Base-by-base conservation (phyloP, 768 basidiomycete species). In the Krasilnikovozyma curviuscula region DNA sequence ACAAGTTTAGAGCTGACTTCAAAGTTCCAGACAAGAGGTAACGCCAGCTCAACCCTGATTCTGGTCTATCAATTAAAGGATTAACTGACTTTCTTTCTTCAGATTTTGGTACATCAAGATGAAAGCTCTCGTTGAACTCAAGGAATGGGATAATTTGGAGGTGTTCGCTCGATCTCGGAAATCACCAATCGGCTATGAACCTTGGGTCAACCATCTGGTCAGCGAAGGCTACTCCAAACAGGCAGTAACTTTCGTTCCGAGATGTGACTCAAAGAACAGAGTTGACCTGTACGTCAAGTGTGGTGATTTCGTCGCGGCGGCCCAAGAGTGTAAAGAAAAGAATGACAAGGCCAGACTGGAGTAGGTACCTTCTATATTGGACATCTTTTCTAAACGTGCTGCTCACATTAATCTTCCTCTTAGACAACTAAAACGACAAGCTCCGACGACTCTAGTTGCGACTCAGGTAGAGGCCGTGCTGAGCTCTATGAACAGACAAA, bases 101-200 rank as follows among this genome's bases (percentile, higher is more conserved):
- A 93, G 89, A 40, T 97, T 85, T 66, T 97, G 88, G 88, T 81
- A 85, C 66, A 59, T 85, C 55, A 95, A 93, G 62, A 64, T 98
- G 5, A 74, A 83, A 45, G 81, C 86, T 0, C 65, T 97, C 47
- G 79, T 79, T 9, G 70, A 72, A n/a, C 68, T 73, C 19, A 71
- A 76, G 50, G 85, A 93, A 63, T 97, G 88, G 63, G 82, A 88
- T 29, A 77, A 73, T 2, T 70, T 97, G 13, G 86, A 95, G 40
- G 61, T 71, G 0, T 91, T 98, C 61, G 76, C 86, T 1, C 81
- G 78, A 56, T 81, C 79, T 30, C 88, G 76, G 65, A 74, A 84
- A 55, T 85, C 81, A 63, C 89, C 91, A 4, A 95, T 97, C 49
- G 91, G 93, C 1, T 97, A 91, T 59, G 89, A 95, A 43, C 65